Evolutionary conservation across 192 early-diverging fungal genomes (phyloP), one percentile per base, ranked within the genome.

Genomic region (Coemansia sp.): DNA sequence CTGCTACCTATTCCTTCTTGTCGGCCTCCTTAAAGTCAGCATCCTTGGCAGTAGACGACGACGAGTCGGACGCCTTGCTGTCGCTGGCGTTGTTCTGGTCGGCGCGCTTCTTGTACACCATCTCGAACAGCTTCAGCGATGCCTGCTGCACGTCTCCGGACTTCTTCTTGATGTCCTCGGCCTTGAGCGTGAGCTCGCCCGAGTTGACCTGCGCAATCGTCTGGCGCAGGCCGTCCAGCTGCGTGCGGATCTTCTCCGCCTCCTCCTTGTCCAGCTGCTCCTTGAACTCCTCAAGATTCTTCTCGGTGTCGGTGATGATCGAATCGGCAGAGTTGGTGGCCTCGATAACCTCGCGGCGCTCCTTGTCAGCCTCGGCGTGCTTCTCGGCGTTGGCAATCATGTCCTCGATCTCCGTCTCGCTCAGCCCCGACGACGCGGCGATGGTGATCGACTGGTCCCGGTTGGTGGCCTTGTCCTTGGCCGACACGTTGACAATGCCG

Each of bases 401-500:
- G 45, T 93, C 90, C 81, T 99, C 94, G 65, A 98, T 99, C 82
- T 99, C 97, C 38, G 84, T 82, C 67, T 92, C 90, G 72, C 85
- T 91, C 22, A 99, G 85, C 74, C 96, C 95, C 52, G 94, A 96
- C 7, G 90, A 92, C 48, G 94, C 95, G 41, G 94, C 92, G 69
- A 99, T 94, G 40, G 94, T 96, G 83, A 99, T 89, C 70, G 93
- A 91, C 82, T 96, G 94, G 83, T 99, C 95, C 61, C 90, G 89
- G 82, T 89, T 88, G 66, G 95, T 96, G 62, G 91, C 91, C 84
- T 96, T 94, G 86, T 99, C 97, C 87, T 90, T 90, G 73, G 97
- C 97, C 45, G 84, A 81, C 41, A 99, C 95, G 72, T 97, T 98
- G 69, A 99, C 92, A 70, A 99, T 99, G 84, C 97, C 97, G 73